Evolutionary conservation across 2,329 filamentous ascomycete species (phyloP).

Genomic region (Bimuria novae-zelandiae): DNA sequence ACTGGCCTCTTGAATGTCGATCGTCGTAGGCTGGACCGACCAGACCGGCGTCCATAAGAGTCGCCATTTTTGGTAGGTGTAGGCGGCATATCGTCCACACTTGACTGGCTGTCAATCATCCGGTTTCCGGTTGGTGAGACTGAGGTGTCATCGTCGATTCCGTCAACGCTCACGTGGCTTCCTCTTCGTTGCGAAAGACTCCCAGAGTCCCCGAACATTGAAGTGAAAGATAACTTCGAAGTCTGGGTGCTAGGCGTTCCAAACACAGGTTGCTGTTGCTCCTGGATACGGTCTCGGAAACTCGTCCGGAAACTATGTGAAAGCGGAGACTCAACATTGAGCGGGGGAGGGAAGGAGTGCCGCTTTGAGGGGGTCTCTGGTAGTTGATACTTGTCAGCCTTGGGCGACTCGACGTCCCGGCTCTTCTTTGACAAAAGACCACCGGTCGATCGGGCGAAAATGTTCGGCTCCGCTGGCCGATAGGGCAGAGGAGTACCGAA

Average conservation of each 20-base stretch:
- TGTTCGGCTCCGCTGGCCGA: slow-evolving; percentile 73
- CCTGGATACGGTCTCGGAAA: slow-evolving; percentile 1
- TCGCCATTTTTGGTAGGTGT: slow-evolving; percentile 81
- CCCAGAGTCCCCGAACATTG: slow-evolving; percentile 64
- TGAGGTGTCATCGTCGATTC: slow-evolving; percentile 65
- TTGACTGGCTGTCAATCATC: slow-evolving; percentile 59
- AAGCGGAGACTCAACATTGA: slow-evolving; percentile 55
- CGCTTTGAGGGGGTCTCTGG: slow-evolving; percentile 98
- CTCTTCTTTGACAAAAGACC: slow-evolving; percentile 89
- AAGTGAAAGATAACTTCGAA: slow-evolving; percentile 68
- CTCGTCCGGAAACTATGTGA: slow-evolving; percentile 3
- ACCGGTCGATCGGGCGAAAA: slow-evolving; percentile 77
- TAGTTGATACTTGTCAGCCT: slow-evolving; percentile 66
- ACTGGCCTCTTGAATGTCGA: slow-evolving; percentile 51
- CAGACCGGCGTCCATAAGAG: slow-evolving; percentile 52
- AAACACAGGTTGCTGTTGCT: slow-evolving; percentile 63
- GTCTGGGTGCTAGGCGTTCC: slow-evolving; percentile 72
- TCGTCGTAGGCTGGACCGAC: slow-evolving; percentile 57
- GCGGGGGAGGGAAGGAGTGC: slow-evolving; percentile 69
- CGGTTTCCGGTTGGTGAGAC: slow-evolving; percentile 59
- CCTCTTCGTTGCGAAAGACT: slow-evolving; percentile 59
- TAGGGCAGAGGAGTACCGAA: slow-evolving; percentile 78
- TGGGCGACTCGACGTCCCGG: slow-evolving; percentile 69
- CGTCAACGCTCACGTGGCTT: slow-evolving; percentile 82
- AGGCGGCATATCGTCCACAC: slow-evolving; percentile 79